These are phyloP conservation scores for Suillus occidentalis DNA, from an alignment of 768 basidiomycete species.

Conservation along the genomic window DNA sequence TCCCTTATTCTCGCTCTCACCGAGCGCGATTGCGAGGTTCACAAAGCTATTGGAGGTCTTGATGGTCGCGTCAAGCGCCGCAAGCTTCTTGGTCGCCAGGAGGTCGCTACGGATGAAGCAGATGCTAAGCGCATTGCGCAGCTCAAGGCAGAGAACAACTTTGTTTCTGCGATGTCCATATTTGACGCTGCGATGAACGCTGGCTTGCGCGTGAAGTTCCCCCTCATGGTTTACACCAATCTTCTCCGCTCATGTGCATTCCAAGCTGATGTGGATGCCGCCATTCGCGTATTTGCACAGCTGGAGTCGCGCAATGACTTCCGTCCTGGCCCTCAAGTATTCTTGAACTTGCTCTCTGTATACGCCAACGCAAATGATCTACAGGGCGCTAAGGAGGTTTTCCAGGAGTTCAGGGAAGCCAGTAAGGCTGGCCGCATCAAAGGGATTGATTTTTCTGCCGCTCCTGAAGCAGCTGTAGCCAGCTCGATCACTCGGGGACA, in stretches of 20 bases:
- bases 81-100: constrained; percentile 28
- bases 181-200: constrained; percentile 59
- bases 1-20: constrained; percentile 62
- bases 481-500: constrained; percentile 33
- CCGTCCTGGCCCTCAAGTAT: constrained; percentile 39
- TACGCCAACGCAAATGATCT: constrained; percentile 56
- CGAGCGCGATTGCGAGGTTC: constrained; percentile 66
- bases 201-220: constrained; percentile 30
- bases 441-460: constrained; percentile 19
- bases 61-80: constrained; percentile 42
- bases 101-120: constrained; percentile 11
- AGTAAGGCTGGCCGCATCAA: constrained; percentile 38
- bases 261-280: constrained; percentile 56
- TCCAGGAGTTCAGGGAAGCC: constrained; percentile 54
- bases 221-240: constrained; percentile 42
- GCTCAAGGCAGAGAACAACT: constrained; percentile 66
- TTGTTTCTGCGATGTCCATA: constrained; percentile 66
- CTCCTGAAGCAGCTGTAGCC: constrained; percentile 11
- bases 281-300: constrained; percentile 64
- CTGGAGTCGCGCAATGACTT: constrained; percentile 46
- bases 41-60: constrained; percentile 42
- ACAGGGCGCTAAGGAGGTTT: constrained; percentile 55
- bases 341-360: constrained; percentile 55
- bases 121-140: constrained; percentile 38
- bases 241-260: constrained; percentile 65